A percentile compares a stretch with the other conserved stretches of the same genome.
phyloP scores from a whole-genome alignment of 2,329 filamentous ascomycete genomes.

The Ophiostoma sp. region DNA sequence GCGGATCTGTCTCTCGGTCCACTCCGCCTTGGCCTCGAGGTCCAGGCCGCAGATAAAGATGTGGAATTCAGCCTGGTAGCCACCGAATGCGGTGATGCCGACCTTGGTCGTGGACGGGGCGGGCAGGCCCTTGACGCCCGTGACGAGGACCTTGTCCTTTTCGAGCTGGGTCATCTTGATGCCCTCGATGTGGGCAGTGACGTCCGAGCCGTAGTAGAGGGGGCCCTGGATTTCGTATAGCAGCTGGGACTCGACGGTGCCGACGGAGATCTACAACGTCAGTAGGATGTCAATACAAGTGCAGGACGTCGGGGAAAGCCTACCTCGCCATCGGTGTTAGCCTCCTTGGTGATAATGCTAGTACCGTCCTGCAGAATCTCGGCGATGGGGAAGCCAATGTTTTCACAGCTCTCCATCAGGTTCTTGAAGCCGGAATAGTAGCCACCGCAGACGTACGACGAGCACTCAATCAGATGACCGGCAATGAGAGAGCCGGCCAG shows the following conservation, averaged over 20 bases:
- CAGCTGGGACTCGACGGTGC: slow-evolving; percentile 34
- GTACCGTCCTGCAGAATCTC: slow-evolving; percentile 48
- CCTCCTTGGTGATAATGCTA: slow-evolving; percentile 35
- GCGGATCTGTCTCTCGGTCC: slow-evolving; percentile 37
- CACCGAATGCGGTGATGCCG: slow-evolving; percentile 32
- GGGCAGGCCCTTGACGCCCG: slow-evolving; percentile 38
- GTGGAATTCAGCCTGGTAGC: slow-evolving; percentile 33
- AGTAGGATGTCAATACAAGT: not conserved
- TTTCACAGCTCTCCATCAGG: slow-evolving; percentile 41
- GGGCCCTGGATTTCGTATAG: slow-evolving; percentile 43
- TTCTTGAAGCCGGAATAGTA: slow-evolving; percentile 50
- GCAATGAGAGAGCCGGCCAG: slow-evolving; percentile 46
- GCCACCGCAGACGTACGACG: slow-evolving; percentile 47
- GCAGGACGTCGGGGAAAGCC: too few species aligned
- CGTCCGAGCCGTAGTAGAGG: slow-evolving; percentile 39
- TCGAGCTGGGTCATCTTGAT: slow-evolving; percentile 47
- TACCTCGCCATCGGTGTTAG: slow-evolving; percentile 30
- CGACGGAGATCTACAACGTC: slow-evolving; percentile 18
- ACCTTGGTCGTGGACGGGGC: slow-evolving; percentile 39
- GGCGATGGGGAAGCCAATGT: slow-evolving; percentile 50
- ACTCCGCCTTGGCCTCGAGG: slow-evolving; percentile 27
- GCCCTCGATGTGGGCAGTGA: slow-evolving; percentile 36
- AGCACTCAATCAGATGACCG: slow-evolving; percentile 48
- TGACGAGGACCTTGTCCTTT: slow-evolving; percentile 37
- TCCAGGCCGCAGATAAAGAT: slow-evolving; percentile 25